phyloP scores from a whole-genome alignment of 345 rosid species.

The Sonneratia caseolaris region DNA sequence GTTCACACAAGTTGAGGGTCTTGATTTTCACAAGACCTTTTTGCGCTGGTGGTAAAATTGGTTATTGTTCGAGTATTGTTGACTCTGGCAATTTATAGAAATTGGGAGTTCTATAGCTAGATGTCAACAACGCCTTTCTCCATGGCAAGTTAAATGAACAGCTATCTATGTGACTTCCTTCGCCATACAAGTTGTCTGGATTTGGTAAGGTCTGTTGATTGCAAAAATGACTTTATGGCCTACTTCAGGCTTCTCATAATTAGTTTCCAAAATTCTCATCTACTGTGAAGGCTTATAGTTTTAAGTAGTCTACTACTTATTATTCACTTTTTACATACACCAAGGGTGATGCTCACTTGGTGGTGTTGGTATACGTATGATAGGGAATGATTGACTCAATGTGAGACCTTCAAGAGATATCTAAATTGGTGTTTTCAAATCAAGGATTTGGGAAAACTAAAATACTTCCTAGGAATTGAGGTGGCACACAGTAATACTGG shows the following conservation, averaged over 20 bases:
- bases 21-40: no score
- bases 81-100: background rate
- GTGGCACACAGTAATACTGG: background rate
- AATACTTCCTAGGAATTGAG: conserved; percentile 11
- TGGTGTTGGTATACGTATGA: background rate
- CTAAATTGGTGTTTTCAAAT: background rate
- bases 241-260: background rate
- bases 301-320: no score
- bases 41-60: background rate
- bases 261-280: background rate
- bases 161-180: background rate
- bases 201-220: background rate
- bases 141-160: background rate
- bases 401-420: background rate
- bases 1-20: no score
- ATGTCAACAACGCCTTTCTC: background rate
- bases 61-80: background rate
- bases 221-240: background rate
- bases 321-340: no score
- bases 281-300: background rate
- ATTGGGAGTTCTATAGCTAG: background rate
- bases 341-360: background rate
- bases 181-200: no score
- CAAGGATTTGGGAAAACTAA: conserved; percentile 4
- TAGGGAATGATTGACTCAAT: background rate